phyloP scores from a whole-genome alignment of 176 grass and related monocot species.

The Luzula sylvatica region DNA sequence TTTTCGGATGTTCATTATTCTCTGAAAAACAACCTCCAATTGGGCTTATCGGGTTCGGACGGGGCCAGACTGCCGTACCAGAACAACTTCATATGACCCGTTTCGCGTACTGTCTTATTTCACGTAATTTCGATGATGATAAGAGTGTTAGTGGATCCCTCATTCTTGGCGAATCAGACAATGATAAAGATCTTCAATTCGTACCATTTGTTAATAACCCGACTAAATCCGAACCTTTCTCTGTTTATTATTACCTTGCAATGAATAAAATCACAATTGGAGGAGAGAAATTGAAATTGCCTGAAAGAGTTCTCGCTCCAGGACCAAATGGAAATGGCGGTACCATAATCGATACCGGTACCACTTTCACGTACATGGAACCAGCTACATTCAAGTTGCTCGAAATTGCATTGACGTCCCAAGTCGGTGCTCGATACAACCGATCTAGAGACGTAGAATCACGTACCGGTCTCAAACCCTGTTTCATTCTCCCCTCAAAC shows the following conservation, averaged over 20 bases:
- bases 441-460: slow-evolving; percentile 40
- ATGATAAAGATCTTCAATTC: slow-evolving; percentile 24
- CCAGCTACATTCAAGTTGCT: slow-evolving; percentile 40
- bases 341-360: slow-evolving; percentile 76
- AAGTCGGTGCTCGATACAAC: slow-evolving; percentile 34
- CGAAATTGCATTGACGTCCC: slow-evolving; percentile 21
- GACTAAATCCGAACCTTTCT: slow-evolving; percentile 24
- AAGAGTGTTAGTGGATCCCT: slow-evolving; percentile 44
- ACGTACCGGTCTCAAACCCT: slow-evolving; percentile 43
- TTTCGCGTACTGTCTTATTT: slow-evolving; percentile 88
- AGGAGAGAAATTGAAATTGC: slow-evolving; percentile 43
- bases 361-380: slow-evolving; percentile 75
- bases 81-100: slow-evolving; percentile 36
- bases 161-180: slow-evolving; percentile 29
- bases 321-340: slow-evolving; percentile 34
- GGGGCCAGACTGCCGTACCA: slow-evolving; percentile 48
- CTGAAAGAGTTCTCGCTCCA: slow-evolving; percentile 20
- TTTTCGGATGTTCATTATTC: slow-evolving; percentile 57
- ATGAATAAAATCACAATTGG: slow-evolving; percentile 35
- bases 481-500: slow-evolving; percentile 45
- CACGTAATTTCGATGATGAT: slow-evolving; percentile 69
- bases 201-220: slow-evolving; percentile 36
- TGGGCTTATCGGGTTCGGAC: slow-evolving; percentile 68
- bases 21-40: slow-evolving; percentile 69
- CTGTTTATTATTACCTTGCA: slow-evolving; percentile 71